Evolutionary conservation across 768 basidiomycete species (phyloP), one percentile per base, ranked within the genome.

Genomic region (Leccinum aurantiacum): DNA sequence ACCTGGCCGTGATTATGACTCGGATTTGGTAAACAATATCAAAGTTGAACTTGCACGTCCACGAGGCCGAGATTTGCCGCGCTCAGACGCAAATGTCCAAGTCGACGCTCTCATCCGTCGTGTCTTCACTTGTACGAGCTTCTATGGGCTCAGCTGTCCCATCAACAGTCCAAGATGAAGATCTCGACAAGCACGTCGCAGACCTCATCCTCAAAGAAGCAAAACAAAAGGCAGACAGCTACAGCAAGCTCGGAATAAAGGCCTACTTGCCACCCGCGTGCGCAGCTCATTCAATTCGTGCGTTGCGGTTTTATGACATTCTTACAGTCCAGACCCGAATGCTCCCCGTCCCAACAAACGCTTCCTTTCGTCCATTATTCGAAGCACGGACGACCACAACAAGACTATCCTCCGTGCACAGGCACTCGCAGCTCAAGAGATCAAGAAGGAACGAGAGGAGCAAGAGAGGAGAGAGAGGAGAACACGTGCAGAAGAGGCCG

Each of bases 351-450:
- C 95, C 35, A 91, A 92, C 76, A 92, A 92, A 69, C 89, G 90
- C 0, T 92, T 92, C 69, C 76, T 92, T 25, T 82, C 85, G 0
- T 87, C 89, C 22, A 94, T 99, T 61, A 95, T 99, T 58, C 86
- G 88, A 65, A 94, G 85, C 64, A 97, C 97, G 4, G 95, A 97
- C 70, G 95, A 95, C 59, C 97, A 99, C 69, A 99, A 99, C 74
- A 87, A 89, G 75, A 86, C 90, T 13, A 79, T 99, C 50, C 72
- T 92, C 22, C 83, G 83, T 57, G 82, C 89, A 25, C 90, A 92
- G 74, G 87, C 88, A 0, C 71, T 77, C 13, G 88, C 90, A 35
- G 88, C 89, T 2, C 81, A 89, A 63, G 90, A 91, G 64, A 77
- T 86, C n/a, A 88, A 90, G 59, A 76, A 76, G 27, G 86, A 87